phyloP scores from a whole-genome alignment of 164 flowering plant genomes.

The Piper longum region DNA sequence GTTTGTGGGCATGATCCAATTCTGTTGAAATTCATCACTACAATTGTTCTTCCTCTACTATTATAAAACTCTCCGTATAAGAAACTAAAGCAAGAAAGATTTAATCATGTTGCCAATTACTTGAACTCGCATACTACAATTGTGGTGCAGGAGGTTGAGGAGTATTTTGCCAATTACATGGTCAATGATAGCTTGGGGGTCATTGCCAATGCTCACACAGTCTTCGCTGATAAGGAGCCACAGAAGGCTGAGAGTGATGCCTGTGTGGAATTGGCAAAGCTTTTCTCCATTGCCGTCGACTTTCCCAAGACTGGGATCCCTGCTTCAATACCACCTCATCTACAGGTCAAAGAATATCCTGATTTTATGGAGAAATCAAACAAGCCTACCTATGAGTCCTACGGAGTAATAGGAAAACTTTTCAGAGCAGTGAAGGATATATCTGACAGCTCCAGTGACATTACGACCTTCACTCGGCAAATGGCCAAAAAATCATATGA shows the following conservation, averaged over 20 bases:
- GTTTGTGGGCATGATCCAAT: background rate
- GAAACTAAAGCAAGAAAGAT: background rate
- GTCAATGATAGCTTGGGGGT: constrained; percentile 74
- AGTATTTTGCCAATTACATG: constrained; percentile 64
- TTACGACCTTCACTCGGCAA: constrained; percentile 35
- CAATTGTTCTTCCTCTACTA: background rate
- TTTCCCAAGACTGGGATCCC: constrained; percentile 82
- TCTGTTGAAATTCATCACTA: background rate
- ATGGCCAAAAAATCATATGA: constrained; percentile 51
- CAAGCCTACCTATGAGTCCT: constrained; percentile 50
- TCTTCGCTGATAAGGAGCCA: constrained; percentile 48
- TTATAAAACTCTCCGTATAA: too few relatives aligned
- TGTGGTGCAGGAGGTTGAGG: constrained; percentile 48
- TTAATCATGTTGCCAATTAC: too few relatives aligned
- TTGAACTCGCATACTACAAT: too few relatives aligned
- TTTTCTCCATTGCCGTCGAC: constrained; percentile 76
- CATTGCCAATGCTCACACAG: constrained; percentile 69
- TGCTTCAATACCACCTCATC: constrained; percentile 46
- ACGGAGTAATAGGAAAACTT: constrained; percentile 19
- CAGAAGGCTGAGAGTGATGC: constrained; percentile 32
- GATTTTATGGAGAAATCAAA: constrained; percentile 88
- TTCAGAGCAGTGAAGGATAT: constrained; percentile 51
- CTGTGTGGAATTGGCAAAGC: constrained; percentile 48
- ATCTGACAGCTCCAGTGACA: constrained; percentile 21
- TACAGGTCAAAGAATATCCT: constrained; percentile 55